Conservation (phyloP, 2,329 filamentous ascomycete genomes). For the Epichloe gansuensis region DNA sequence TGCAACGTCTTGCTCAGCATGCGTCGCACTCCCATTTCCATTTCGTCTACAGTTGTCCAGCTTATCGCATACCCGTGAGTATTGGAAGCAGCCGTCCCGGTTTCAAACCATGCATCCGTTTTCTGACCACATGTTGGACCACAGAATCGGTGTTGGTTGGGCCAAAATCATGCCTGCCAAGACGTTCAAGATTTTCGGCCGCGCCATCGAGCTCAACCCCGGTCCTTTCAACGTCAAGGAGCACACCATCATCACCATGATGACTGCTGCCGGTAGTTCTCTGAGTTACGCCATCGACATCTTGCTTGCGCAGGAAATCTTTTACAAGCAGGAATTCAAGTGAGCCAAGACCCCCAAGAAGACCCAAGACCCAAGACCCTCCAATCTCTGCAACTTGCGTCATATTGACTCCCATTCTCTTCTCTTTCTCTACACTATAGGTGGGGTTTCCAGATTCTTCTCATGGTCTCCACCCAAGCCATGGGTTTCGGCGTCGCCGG, state of each 20-base stretch:
- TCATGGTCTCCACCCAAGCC: constrained; percentile 48
- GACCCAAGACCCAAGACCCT: too few relatives aligned
- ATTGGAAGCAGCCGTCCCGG: not conserved
- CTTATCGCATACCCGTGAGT: constrained; percentile 37
- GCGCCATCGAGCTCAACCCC: constrained; percentile 24
- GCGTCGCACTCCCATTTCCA: constrained; percentile 37
- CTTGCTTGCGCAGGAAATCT: constrained; percentile 30
- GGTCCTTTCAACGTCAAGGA: constrained; percentile 35
- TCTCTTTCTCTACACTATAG: not conserved
- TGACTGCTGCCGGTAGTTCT: constrained; percentile 25
- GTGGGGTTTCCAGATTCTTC: constrained; percentile 44
- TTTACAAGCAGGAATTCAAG: constrained; percentile 39
- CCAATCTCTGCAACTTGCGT: not conserved
- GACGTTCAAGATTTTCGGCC: constrained; percentile 20
- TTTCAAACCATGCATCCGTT: not conserved
- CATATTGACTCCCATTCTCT: constrained; percentile 12
- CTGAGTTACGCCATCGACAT: constrained; percentile 29
- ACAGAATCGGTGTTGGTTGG: constrained; percentile 20
- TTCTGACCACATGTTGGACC: not conserved
- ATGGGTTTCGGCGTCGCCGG: constrained; percentile 54
- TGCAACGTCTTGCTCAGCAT: constrained; percentile 42
- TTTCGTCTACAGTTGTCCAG: constrained; percentile 43
- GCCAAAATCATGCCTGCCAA: constrained; percentile 20
- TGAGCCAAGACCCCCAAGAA: not conserved
- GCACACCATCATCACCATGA: constrained; percentile 36